Percentiles rank a stretch among this genome's conserved stretches.
Evolutionary conservation across 176 grass and related monocot genomes (phyloP).

Genomic region (Pontederia crassipes): DNA sequence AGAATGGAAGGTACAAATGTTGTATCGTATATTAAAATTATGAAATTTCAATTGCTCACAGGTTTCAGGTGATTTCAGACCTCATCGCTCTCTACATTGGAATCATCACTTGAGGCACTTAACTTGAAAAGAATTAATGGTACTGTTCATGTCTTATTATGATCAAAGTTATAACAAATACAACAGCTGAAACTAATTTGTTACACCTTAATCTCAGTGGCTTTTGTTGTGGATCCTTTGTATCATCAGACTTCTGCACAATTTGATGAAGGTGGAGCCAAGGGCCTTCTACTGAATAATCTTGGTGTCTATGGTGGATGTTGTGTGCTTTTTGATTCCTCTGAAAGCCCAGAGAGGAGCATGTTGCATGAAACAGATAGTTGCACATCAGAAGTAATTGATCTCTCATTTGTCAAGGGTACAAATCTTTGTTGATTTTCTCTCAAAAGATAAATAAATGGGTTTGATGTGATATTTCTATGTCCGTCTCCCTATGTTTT

Average conservation of each 20-base stretch:
- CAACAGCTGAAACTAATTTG: constrained; percentile 23
- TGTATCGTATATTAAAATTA: background rate
- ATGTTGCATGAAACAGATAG: constrained; percentile 37
- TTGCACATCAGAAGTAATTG: constrained; percentile 39
- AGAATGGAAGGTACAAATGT: constrained; percentile 49
- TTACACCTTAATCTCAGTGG: constrained; percentile 42
- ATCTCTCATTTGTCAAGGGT: constrained; percentile 86
- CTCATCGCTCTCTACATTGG: constrained; percentile 68
- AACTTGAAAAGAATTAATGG: constrained; percentile 97
- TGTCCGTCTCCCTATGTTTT: too few relatives aligned
- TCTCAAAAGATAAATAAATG: background rate
- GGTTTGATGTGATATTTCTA: too few relatives aligned
- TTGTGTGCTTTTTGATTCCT: constrained; percentile 82
- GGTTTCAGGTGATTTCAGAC: constrained; percentile 34
- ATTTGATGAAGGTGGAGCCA: constrained; percentile 97
- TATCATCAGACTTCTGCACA: constrained; percentile 97
- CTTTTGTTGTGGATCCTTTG: constrained; percentile 82
- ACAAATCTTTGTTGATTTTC: constrained; percentile 1
- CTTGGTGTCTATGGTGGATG: constrained; percentile 84
- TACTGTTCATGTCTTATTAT: constrained; percentile 17
- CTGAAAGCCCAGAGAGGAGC: constrained; percentile 69
- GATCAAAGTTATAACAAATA: background rate
- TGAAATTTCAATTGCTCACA: constrained; percentile 12
- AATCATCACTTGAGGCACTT: constrained; percentile 83
- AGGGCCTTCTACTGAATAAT: constrained; percentile 86